Evolutionary conservation across 495 filamentous ascomycete genomes (phyloP).

Genomic region (Lasiosphaeria ovina): DNA sequence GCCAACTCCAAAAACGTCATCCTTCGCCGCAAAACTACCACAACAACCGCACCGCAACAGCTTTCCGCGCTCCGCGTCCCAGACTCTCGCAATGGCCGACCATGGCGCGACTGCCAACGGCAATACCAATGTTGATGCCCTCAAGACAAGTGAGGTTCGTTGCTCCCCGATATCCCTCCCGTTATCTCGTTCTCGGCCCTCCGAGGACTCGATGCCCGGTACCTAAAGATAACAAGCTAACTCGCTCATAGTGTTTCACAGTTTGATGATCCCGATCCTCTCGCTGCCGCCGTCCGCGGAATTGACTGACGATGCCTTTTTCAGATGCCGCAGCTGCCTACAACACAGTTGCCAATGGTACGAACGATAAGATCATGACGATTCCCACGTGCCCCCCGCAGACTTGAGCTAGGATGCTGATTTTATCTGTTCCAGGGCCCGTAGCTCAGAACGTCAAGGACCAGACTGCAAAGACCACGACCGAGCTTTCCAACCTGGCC

Average conservation of each 20-base stretch:
- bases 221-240: constrained; percentile 29
- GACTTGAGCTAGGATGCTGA: neutral
- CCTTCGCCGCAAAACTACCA: neutral
- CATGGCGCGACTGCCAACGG: constrained; percentile 25
- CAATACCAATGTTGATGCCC: constrained; percentile 31
- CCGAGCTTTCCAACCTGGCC: constrained; percentile 75
- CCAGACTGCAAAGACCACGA: constrained; percentile 65
- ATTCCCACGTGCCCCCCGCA: neutral
- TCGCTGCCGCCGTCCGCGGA: constrained; percentile 1
- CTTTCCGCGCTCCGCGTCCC: constrained; percentile 14
- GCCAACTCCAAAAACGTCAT: constrained; percentile 3
- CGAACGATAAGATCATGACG: constrained; percentile 3
- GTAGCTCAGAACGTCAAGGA: constrained; percentile 75
- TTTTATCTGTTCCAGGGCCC: constrained; percentile 53
- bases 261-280: constrained; percentile 18
- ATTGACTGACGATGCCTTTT: constrained; percentile 21
- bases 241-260: constrained; percentile 32
- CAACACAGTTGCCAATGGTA: constrained; percentile 42
- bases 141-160: constrained; percentile 51
- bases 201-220: too few species aligned
- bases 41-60: constrained; percentile 4
- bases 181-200: constrained; percentile 7
- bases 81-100: constrained; percentile 33
- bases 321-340: constrained; percentile 44
- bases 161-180: constrained; percentile 3